Conservation (phyloP, 192 early-diverging fungal species). For the Entomortierella beljakovae region DNA sequence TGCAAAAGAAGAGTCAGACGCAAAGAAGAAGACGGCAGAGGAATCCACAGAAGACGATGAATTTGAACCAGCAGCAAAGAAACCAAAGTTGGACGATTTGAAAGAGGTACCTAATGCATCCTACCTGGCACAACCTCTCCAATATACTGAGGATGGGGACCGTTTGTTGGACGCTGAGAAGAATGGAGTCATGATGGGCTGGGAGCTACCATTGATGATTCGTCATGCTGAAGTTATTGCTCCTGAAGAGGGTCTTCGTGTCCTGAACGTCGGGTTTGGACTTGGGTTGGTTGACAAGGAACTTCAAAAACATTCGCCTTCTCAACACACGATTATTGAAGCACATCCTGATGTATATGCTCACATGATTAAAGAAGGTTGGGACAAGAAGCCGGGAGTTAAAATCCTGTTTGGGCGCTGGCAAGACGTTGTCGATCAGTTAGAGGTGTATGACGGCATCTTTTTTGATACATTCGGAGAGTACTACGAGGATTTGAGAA, state of each 20-base stretch:
- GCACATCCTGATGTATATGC: slow-evolving; percentile 97
- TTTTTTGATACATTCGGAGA: slow-evolving; percentile 97
- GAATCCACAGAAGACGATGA: background rate
- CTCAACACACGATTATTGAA: slow-evolving; percentile 91
- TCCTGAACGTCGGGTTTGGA: slow-evolving; percentile 89
- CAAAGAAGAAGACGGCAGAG: background rate
- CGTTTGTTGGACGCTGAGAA: slow-evolving; percentile 85
- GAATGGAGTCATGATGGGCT: slow-evolving; percentile 99
- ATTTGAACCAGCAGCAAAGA: slow-evolving; percentile 15
- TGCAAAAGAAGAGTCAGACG: background rate
- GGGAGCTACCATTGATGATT: slow-evolving; percentile 95
- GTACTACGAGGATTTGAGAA: slow-evolving; percentile 88
- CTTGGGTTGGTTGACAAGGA: slow-evolving; percentile 91
- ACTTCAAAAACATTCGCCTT: slow-evolving; percentile 79
- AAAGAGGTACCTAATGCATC: slow-evolving; percentile 75
- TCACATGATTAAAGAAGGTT: slow-evolving; percentile 84
- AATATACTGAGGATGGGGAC: slow-evolving; percentile 80
- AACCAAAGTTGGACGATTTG: slow-evolving; percentile 46
- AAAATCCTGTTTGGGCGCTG: slow-evolving; percentile 91
- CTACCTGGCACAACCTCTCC: slow-evolving; percentile 82
- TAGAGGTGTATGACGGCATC: slow-evolving; percentile 89
- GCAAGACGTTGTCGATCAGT: slow-evolving; percentile 85
- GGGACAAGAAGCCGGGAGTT: slow-evolving; percentile 88
- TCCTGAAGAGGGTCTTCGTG: slow-evolving; percentile 63
- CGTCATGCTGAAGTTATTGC: slow-evolving; percentile 86